These are phyloP conservation scores for Neofusicoccum ribis DNA, from an alignment of 2,329 filamentous ascomycete genomes.

Conservation along the genomic window DNA sequence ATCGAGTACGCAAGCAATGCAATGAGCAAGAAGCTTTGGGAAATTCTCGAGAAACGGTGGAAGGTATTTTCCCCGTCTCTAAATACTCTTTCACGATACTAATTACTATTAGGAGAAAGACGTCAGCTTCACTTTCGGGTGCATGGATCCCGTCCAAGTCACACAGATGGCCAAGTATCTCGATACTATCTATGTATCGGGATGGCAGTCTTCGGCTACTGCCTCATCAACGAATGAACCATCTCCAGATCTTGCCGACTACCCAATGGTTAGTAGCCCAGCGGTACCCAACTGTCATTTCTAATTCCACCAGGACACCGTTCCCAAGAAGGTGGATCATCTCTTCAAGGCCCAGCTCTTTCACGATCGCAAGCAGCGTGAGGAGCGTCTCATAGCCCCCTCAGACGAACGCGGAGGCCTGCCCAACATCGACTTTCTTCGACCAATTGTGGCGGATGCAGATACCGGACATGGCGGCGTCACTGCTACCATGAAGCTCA, in stretches of 20 bases:
- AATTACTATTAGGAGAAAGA: slow-evolving; percentile 63
- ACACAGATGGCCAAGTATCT: slow-evolving; percentile 96
- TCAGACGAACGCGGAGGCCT: slow-evolving; percentile 67
- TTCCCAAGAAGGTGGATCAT: slow-evolving; percentile 91
- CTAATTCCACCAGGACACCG: slow-evolving; percentile 66
- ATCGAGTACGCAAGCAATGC: slow-evolving; percentile 83
- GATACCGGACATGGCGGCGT: slow-evolving; percentile 90
- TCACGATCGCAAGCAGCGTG: slow-evolving; percentile 93
- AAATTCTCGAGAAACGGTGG: slow-evolving; percentile 77
- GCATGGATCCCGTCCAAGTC: slow-evolving; percentile 91
- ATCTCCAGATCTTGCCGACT: slow-evolving; percentile 89
- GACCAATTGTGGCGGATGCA: slow-evolving; percentile 87
- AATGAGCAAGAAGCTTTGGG: slow-evolving; percentile 87
- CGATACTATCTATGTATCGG: slow-evolving; percentile 92
- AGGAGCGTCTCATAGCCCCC: slow-evolving; percentile 75
- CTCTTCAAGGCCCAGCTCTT: slow-evolving; percentile 94
- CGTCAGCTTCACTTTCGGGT: slow-evolving; percentile 87
- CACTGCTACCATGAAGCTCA: slow-evolving; percentile 93
- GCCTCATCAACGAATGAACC: slow-evolving; percentile 88
- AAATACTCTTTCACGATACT: not conserved
- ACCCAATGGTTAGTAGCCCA: slow-evolving; percentile 54
- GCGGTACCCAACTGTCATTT: not conserved
- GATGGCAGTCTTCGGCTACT: slow-evolving; percentile 92
- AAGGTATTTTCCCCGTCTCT: slow-evolving; percentile 50
- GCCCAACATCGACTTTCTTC: slow-evolving; percentile 81